phyloP scores from a whole-genome alignment of 805 yeast species.

The Candida nonsorbophila region DNA sequence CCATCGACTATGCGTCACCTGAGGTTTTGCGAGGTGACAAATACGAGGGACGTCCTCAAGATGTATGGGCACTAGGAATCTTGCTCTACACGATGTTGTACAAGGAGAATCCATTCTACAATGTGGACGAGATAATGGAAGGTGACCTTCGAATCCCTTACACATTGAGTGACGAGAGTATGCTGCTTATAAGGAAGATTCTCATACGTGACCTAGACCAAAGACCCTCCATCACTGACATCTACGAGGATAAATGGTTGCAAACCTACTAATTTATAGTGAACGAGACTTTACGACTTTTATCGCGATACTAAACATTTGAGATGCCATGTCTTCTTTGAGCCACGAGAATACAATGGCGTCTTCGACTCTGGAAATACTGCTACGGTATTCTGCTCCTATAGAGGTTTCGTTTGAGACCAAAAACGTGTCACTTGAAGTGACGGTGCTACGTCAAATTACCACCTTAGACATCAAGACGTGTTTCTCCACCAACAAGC shows the following conservation, averaged over 20 bases:
- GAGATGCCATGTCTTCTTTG: too few species aligned
- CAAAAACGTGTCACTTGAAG: too few species aligned
- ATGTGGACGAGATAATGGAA: slow-evolving; percentile 92
- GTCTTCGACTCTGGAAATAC: too few species aligned
- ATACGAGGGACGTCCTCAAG: slow-evolving; percentile 91
- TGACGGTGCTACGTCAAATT: too few species aligned
- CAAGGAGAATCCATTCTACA: slow-evolving; percentile 93
- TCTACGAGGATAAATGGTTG: slow-evolving; percentile 67
- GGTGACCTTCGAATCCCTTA: slow-evolving; percentile 74
- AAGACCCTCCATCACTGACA: slow-evolving; percentile 72
- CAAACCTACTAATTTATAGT: too few species aligned
- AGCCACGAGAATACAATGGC: too few species aligned
- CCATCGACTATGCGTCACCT: slow-evolving; percentile 96
- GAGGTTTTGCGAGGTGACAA: slow-evolving; percentile 87
- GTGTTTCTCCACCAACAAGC: too few species aligned
- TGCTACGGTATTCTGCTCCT: too few species aligned
- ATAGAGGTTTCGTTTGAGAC: too few species aligned
- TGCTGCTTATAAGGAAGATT: slow-evolving; percentile 56
- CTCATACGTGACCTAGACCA: slow-evolving; percentile 59
- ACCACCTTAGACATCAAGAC: too few species aligned
- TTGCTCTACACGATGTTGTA: slow-evolving; percentile 82
- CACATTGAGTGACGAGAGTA: slow-evolving; percentile 56
- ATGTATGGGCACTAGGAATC: slow-evolving; percentile 95
- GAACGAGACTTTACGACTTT: too few species aligned
- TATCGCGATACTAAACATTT: too few species aligned